phyloP scores from a whole-genome alignment of 495 filamentous ascomycete species.

The Letharia lupina region DNA sequence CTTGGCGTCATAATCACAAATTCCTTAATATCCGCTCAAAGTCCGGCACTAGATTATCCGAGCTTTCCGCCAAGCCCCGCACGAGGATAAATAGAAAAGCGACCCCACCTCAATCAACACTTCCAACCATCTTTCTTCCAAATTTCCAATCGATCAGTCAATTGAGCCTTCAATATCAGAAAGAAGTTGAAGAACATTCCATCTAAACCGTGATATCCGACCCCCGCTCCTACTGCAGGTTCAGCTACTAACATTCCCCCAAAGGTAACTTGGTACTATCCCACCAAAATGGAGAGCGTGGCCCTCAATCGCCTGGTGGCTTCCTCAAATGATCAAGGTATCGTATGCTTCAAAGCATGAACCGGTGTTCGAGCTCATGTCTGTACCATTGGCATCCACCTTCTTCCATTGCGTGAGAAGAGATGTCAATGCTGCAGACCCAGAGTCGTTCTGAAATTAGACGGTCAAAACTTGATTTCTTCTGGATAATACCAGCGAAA shows the following conservation, averaged over 20 bases:
- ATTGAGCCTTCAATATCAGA: neutral
- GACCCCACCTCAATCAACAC: neutral
- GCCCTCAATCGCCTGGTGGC: constrained; percentile 10
- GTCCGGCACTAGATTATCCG: neutral
- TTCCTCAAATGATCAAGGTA: constrained; percentile 18
- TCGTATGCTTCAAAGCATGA: constrained; percentile 41
- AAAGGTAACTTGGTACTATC: constrained; percentile 6
- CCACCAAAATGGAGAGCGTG: constrained; percentile 11
- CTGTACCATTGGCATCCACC: constrained; percentile 27
- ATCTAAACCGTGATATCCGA: neutral
- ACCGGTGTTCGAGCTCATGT: constrained; percentile 54
- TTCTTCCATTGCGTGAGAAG: constrained; percentile 20
- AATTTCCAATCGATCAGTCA: neutral
- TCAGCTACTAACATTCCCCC: neutral
- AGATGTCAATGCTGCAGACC: constrained; percentile 19
- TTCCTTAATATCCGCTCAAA: neutral
- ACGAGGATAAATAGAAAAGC: neutral
- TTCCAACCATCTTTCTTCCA: neutral
- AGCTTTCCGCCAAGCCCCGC: neutral
- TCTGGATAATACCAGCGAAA: constrained; percentile 99
- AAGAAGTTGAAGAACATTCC: neutral
- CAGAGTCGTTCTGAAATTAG: constrained; percentile 74
- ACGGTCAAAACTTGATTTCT: constrained; percentile 84
- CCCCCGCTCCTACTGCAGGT: neutral
- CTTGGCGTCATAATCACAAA: neutral